Base-by-base conservation (phyloP, 495 filamentous ascomycete genomes). In the Penicillium atrosanguineum region DNA sequence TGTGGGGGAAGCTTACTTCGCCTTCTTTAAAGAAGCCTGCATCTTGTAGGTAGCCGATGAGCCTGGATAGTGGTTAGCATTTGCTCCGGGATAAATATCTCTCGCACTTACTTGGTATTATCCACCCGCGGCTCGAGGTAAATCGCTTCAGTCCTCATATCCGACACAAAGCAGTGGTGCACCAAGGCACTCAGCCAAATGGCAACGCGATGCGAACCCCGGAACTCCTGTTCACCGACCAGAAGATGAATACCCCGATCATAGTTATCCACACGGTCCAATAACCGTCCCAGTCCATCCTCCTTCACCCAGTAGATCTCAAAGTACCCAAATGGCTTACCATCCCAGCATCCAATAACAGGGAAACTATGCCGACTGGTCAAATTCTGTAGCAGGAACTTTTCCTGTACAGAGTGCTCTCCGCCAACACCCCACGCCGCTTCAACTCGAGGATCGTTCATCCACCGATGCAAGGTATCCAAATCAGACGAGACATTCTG, bases 281-380 rank as follows among this genome's bases (percentile, higher is more conserved):
- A 64, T 45, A 87, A 71, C 25, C 77, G 77, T 0, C 89, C 90
- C 20, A 98, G 64, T 2, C 71, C 70, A 63, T 97, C 95, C 66
- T 98, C 94, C 60, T 96, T 96, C 2, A 94, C 92, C 95, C 95
- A 98, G 73, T 98, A 98, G 37, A 98, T 81, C 74, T 98, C 95
- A 63, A 98, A 96, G 61, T 95, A 98, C 0, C 94, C 94, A 70
- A 97, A 98, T 0, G 94, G 94, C 52, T 92, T 87, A 3, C 90
- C 92, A 56, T 95, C 90, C 91, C 92, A 98, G 73, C 88, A 85
- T 28, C 90, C 94, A 57, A 98, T 93, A 2, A 86, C 89, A 0
- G 94, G 95, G 72, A 96, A 96, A 45, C 83, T 90, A 69, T 97
- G 87, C 9, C 75, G 77, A 26, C 75, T 81, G 11, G 76, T 78